A percentile compares a stretch with the other conserved stretches of the same genome.
These are phyloP conservation scores for Cucumis hystrix DNA, from an alignment of 306 rosid genomes.

Conservation along the genomic window DNA sequence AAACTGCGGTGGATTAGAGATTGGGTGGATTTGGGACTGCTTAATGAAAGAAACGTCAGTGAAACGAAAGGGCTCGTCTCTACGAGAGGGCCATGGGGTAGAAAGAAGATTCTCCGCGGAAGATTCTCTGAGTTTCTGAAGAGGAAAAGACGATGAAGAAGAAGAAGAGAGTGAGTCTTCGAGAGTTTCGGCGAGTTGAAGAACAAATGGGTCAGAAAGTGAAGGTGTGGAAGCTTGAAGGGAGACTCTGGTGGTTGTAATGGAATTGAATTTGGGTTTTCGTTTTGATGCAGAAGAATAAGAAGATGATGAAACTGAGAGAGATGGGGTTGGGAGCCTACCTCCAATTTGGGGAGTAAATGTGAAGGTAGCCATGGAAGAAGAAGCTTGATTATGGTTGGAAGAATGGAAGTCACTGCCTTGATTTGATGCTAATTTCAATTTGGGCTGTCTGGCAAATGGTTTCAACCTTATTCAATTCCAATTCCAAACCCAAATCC, in stretches of 20 bases:
- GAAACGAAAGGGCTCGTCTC: constrained; percentile 84
- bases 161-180: constrained; percentile 52
- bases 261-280: constrained; percentile 11
- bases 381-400: not conserved
- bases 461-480: too few species aligned
- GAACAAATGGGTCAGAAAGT: constrained; percentile 68
- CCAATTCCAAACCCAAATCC: too few species aligned
- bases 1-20: constrained; percentile 20
- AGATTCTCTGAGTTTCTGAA: constrained; percentile 50
- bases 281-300: not conserved
- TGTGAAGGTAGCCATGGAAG: constrained; percentile 35
- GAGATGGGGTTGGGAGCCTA: constrained; percentile 9
- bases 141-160: constrained; percentile 20
- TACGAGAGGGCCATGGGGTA: constrained; percentile 82
- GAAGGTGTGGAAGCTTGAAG: constrained; percentile 20
- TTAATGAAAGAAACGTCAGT: constrained; percentile 70
- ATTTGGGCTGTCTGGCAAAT: too few species aligned
- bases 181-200: constrained; percentile 74
- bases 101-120: constrained; percentile 62
- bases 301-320: not conserved
- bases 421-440: not conserved
- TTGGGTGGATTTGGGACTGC: constrained; percentile 49
- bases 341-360: constrained; percentile 22
- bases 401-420: not conserved
- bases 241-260: constrained; percentile 17